Percentiles rank a stretch among this genome's conserved stretches.
Conservation (phyloP, 208 protist genomes). For the Naegleria gruberi region DNA sequence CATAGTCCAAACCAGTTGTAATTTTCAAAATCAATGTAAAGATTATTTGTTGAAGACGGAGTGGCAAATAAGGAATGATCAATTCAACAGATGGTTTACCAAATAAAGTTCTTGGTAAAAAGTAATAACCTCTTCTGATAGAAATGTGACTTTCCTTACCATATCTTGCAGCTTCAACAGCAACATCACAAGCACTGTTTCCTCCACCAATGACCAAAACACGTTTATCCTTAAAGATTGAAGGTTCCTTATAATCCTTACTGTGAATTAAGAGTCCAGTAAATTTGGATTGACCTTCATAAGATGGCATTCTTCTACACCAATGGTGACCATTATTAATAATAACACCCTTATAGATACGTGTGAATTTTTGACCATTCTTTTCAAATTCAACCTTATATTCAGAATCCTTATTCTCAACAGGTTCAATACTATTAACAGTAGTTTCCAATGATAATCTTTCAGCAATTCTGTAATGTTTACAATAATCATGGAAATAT, state of each 20-base stretch:
- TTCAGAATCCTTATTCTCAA: background rate
- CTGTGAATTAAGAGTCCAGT: slow-evolving; percentile 28
- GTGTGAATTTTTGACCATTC: background rate
- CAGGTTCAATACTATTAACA: background rate
- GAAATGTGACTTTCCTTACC: slow-evolving; percentile 7
- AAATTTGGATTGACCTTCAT: slow-evolving; percentile 22
- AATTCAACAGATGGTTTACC: slow-evolving; percentile 23
- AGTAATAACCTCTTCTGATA: slow-evolving; percentile 31
- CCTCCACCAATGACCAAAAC: background rate
- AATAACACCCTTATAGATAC: slow-evolving; percentile 25
- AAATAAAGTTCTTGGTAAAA: slow-evolving; percentile 28
- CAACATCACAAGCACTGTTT: slow-evolving; percentile 11
- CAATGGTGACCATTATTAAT: slow-evolving; percentile 32
- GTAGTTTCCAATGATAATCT: background rate
- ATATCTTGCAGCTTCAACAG: slow-evolving; percentile 30
- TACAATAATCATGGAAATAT: slow-evolving; percentile 17
- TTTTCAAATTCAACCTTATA: background rate
- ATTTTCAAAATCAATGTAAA: background rate
- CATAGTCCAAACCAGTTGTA: slow-evolving; percentile 6
- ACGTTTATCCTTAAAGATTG: background rate
- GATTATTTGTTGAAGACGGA: slow-evolving; percentile 21
- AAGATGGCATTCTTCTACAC: slow-evolving; percentile 24
- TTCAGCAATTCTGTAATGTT: background rate
- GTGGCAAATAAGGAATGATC: slow-evolving; percentile 9
- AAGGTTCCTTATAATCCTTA: slow-evolving; percentile 32